Evolutionary conservation across 2,329 filamentous ascomycete genomes (phyloP).

Genomic region (Fusarium sp.): DNA sequence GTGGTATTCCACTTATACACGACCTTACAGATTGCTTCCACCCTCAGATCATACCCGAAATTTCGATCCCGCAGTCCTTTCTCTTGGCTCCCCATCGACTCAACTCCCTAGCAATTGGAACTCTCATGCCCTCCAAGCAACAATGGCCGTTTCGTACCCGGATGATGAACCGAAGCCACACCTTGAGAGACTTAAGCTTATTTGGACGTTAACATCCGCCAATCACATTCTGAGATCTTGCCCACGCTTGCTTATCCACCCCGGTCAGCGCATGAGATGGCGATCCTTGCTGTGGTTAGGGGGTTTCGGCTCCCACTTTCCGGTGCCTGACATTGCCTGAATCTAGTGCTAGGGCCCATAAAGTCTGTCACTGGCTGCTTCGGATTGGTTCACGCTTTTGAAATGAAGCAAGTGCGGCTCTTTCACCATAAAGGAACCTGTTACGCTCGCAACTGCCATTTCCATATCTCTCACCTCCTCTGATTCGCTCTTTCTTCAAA

Average conservation of each 20-base stretch:
- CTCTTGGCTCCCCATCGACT: not conserved
- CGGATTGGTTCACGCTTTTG: constrained; percentile 35
- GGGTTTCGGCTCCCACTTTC: constrained; percentile 17
- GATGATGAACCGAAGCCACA: constrained; percentile 25
- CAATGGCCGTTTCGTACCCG: constrained; percentile 1
- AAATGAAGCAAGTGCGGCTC: constrained; percentile 20
- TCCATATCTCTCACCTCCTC: constrained; percentile 1
- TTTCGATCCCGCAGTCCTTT: not conserved
- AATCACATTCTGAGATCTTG: constrained; percentile 10
- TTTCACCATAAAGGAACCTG: constrained; percentile 2
- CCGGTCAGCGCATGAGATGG: constrained; percentile 13
- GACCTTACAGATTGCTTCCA: not conserved
- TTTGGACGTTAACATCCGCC: constrained; percentile 13
- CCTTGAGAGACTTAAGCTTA: constrained; percentile 35
- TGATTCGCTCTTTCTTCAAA: not conserved
- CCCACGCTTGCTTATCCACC: constrained; percentile 13
- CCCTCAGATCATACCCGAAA: not conserved
- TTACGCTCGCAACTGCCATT: constrained; percentile 14
- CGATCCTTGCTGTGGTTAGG: constrained; percentile 14
- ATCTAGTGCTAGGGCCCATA: not conserved
- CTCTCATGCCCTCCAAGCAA: not conserved
- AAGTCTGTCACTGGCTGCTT: constrained; percentile 26
- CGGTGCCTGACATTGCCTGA: constrained; percentile 19
- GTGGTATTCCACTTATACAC: not conserved
- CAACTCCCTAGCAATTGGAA: not conserved